Percentiles rank a stretch among this genome's conserved stretches.
Conservation (phyloP, 192 early-diverging fungal genomes). For the Umbelopsis sp. region DNA sequence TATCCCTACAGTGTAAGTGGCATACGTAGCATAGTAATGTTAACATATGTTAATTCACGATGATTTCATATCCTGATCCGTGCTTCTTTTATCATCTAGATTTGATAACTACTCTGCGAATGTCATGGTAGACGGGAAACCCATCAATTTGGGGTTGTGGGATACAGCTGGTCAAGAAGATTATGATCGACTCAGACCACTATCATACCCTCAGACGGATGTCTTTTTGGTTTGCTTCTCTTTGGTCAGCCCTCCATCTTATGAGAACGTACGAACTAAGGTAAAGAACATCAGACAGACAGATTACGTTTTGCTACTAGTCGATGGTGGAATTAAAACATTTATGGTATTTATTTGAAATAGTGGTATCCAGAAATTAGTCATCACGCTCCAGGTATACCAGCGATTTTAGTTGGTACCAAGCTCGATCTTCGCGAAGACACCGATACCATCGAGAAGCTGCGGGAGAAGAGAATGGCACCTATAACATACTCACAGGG, state of each 20-base stretch:
- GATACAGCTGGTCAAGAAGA: constrained; percentile 99
- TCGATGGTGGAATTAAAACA: not conserved
- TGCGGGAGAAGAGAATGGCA: constrained; percentile 80
- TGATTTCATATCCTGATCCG: not conserved
- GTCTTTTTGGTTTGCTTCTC: constrained; percentile 99
- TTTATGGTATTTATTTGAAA: not conserved
- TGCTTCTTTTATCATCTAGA: constrained; percentile 34
- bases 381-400: constrained; percentile 94
- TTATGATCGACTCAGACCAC: constrained; percentile 95
- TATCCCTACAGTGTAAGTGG: constrained; percentile 96
- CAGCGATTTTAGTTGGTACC: constrained; percentile 92
- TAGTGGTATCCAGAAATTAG: constrained; percentile 95
- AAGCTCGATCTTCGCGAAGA: constrained; percentile 98
- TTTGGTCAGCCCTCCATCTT: constrained; percentile 92
- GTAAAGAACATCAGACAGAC: constrained; percentile 38
- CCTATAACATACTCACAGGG: constrained; percentile 91
- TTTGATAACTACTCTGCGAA: constrained; percentile 99
- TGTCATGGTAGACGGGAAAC: constrained; percentile 99
- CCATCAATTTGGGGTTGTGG: constrained; percentile 97
- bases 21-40: not conserved
- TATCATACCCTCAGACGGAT: constrained; percentile 98
- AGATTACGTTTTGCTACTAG: not conserved
- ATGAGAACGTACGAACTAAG: constrained; percentile 97
- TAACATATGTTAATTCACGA: not conserved
- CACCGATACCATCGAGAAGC: constrained; percentile 83